Evolutionary conservation across 2,329 filamentous ascomycete species (phyloP), one percentile per base, ranked within the genome.

Genomic region (Colletotrichum navitas): DNA sequence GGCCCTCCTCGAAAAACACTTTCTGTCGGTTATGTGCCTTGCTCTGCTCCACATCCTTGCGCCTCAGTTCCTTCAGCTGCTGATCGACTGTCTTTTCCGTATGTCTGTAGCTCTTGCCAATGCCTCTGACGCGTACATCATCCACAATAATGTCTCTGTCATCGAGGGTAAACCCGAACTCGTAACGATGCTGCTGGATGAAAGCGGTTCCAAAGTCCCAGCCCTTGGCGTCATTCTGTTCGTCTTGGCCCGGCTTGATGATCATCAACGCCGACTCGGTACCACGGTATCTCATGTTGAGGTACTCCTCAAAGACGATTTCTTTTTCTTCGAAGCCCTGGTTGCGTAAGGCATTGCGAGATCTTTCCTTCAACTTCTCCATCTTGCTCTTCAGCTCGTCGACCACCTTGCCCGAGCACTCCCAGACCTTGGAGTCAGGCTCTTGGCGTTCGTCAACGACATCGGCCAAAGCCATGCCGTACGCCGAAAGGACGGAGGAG

Each of bases 241-340:
- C 87, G 0, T 90, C 88, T 47, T 86, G 82, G 2, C 81, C 87
- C 0, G 94, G 94, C 80, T 92, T 94, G 74, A 96, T 83, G 59
- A 97, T 90, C 94, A 97, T 98, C 52, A 97, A 86, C 0, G 94
- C 93, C 10, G 94, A 97, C 79, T 97, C 94, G 0, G 94, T 97
- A 14, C 94, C 94, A 45, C 94, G 89, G 77, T 97, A 97, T 68
- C 95, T 87, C 91, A 98, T 94, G 79, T 98, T 97, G 68, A 98
- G 88, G 77, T 97, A 98, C 78, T 97, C 93, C 79, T 97, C 94
- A 77, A 95, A 97, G 0, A 91, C 87, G 32, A 97, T 93, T 41
- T 93, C 90, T 6, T 88, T 83, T 54, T 93, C 89, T 1, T 87
- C 84, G 77, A 98, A 97, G 0, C 94, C 95, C 81, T 98, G 95